phyloP scores from a whole-genome alignment of 208 protist species.

The Trypanosoma cruzi region DNA sequence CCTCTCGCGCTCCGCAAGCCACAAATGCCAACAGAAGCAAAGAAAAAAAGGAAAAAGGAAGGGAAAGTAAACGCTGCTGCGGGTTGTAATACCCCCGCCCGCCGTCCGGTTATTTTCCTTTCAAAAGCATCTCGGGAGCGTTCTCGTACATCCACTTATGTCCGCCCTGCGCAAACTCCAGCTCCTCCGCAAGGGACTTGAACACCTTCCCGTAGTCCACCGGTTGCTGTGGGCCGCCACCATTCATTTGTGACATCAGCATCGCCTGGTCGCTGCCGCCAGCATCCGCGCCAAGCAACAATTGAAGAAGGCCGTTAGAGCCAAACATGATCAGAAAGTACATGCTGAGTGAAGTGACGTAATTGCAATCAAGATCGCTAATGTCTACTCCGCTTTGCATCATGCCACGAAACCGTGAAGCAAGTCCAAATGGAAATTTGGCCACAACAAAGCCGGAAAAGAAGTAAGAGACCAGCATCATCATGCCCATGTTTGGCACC shows the following conservation, averaged over 20 bases:
- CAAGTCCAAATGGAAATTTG: slow-evolving; percentile 96
- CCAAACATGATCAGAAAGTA: slow-evolving; percentile 97
- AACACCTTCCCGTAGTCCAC: slow-evolving; percentile 85
- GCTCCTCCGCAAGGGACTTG: slow-evolving; percentile 70
- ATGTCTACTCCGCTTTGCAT: slow-evolving; percentile 96
- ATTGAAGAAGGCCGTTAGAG: slow-evolving; percentile 91
- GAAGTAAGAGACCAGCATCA: slow-evolving; percentile 96
- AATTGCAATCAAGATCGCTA: slow-evolving; percentile 93
- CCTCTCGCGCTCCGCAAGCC: background rate
- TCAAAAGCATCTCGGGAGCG: slow-evolving; percentile 63
- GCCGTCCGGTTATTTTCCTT: slow-evolving; percentile 18
- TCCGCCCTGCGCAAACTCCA: slow-evolving; percentile 68
- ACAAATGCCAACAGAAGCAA: background rate
- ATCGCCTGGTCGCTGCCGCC: slow-evolving; percentile 38
- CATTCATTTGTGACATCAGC: slow-evolving; percentile 64
- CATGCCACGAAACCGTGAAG: slow-evolving; percentile 93
- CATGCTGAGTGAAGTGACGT: slow-evolving; percentile 95
- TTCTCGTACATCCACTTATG: slow-evolving; percentile 75
- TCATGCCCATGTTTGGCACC: slow-evolving; percentile 95
- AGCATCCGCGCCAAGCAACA: slow-evolving; percentile 89
- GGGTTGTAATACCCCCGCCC: background rate
- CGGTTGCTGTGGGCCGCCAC: slow-evolving; percentile 47
- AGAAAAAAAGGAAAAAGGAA: background rate
- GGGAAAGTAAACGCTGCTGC: background rate
- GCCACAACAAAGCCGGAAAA: slow-evolving; percentile 97